These are phyloP conservation scores for Monosporascus sp. DNA, from an alignment of 2,329 filamentous ascomycete species.

Conservation along the genomic window DNA sequence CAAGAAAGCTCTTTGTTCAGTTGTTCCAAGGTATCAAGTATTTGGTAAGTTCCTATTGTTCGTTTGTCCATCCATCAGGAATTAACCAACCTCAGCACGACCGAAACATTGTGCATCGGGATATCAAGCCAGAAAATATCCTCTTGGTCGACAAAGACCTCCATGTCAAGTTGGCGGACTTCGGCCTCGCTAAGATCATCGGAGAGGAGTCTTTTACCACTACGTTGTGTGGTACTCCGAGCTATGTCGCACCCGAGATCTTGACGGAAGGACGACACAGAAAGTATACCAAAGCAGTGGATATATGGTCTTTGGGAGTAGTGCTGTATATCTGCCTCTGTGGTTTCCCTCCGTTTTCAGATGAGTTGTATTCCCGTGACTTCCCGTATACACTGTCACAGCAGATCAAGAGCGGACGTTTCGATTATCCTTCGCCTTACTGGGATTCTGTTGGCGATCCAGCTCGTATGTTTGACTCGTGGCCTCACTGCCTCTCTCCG, in stretches of 20 bases:
- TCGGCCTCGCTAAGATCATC: conserved; percentile 96
- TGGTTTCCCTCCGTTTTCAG: conserved; percentile 94
- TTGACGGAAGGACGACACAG: conserved; percentile 74
- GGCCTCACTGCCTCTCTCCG: background rate
- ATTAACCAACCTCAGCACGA: conserved; percentile 65
- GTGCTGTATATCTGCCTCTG: conserved; percentile 96
- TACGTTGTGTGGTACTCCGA: conserved; percentile 92
- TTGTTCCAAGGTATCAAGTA: conserved; percentile 94
- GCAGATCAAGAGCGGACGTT: conserved; percentile 83
- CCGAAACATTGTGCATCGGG: conserved; percentile 91
- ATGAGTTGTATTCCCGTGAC: conserved; percentile 76
- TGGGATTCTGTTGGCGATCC: conserved; percentile 86
- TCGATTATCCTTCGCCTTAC: conserved; percentile 94
- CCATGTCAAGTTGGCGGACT: conserved; percentile 88
- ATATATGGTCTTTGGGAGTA: conserved; percentile 96
- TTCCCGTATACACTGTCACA: conserved; percentile 84
- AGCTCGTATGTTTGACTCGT: conserved; percentile 50
- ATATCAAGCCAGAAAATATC: conserved; percentile 98
- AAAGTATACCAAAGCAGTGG: conserved; percentile 90
- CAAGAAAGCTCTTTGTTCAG: conserved; percentile 82
- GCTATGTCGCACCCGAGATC: conserved; percentile 95
- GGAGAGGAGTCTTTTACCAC: conserved; percentile 98
- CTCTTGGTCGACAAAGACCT: conserved; percentile 79
- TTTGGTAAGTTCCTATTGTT: conserved; percentile 55
- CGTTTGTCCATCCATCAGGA: background rate